These are phyloP conservation scores for Boletus sp. DNA, from an alignment of 1,284 basidiomycete genomes.

Conservation along the genomic window DNA sequence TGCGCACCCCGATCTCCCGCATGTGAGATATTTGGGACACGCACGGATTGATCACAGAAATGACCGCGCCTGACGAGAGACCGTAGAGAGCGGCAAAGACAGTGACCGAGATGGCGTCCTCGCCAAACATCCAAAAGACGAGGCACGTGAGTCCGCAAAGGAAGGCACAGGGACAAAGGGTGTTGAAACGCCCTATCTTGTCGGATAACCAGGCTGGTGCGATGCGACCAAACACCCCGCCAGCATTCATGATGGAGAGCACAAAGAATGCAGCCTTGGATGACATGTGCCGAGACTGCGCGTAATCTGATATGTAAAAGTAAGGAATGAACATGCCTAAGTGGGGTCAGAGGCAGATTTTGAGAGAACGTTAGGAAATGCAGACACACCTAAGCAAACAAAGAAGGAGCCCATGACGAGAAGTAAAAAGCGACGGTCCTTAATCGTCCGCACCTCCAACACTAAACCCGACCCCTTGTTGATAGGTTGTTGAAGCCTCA, in stretches of 20 bases:
- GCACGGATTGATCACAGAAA: conserved; percentile 59
- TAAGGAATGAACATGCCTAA: conserved; percentile 61
- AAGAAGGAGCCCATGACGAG: conserved; percentile 46
- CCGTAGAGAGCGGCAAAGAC: conserved; percentile 57
- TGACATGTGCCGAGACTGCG: conserved; percentile 38
- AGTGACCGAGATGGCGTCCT: conserved; percentile 40
- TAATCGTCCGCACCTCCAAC: conserved; percentile 35
- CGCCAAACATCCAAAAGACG: conserved; percentile 52
- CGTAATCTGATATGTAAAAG: conserved; percentile 59
- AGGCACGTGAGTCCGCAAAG: conserved; percentile 56
- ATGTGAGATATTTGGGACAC: conserved; percentile 59
- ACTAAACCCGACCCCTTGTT: conserved; percentile 23
- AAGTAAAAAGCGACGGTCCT: conserved; percentile 43
- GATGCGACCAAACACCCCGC: conserved; percentile 58
- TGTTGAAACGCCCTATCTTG: conserved; percentile 56
- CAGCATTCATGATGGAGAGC: conserved; percentile 61
- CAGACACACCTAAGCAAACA: conserved; percentile 42
- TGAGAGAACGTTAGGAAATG: background rate
- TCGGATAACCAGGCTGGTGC: conserved; percentile 61
- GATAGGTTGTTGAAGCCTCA: conserved; percentile 26
- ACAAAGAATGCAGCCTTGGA: conserved; percentile 45
- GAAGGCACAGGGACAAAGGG: conserved; percentile 57
- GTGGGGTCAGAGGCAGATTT: conserved; percentile 40
- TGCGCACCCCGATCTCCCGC: conserved; percentile 52
- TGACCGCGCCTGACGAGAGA: conserved; percentile 53